Base-by-base conservation (phyloP, 768 basidiomycete species). In the Boletus pseudo-olivaceus region DNA sequence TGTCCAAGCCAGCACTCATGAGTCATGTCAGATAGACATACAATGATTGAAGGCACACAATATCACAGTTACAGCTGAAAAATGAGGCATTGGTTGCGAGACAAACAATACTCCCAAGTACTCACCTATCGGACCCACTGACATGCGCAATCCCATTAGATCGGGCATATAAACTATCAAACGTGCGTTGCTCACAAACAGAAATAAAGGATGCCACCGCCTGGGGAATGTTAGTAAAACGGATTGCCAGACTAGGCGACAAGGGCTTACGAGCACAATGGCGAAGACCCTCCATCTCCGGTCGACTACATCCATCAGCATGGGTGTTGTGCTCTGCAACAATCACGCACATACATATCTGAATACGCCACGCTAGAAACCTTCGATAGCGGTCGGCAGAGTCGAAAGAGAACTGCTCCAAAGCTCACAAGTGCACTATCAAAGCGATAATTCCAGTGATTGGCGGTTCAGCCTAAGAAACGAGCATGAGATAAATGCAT, bases 361-460 rank as follows among this genome's bases (percentile, higher is more conserved):
- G 47, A 15, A 54, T 29, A 10, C 42, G 48, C 54, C 54, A 44
- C 3, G 35, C 23, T 32, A 55, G 35, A 44, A 49, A 55, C n/a
- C 54, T 55, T 40, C 2, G 12, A 33, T 14, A 4, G 17, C 26
- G 17, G 20, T 55, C 48, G 44, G 15, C 14, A 35, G 10, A 2
- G 11, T 30, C 14, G 11, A 12, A 29, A 8, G 32, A 35, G 19
- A 49, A 34, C 4, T 11, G 10, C 19, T 12, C 19, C 0, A 34
- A 23, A 34, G 33, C 49, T 51, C 44, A 55, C 54, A 44, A 20
- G 29, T 49, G 53, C 47, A 41, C 49, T 8, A 33, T 6, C 15
- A 50, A 34, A 9, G 54, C 49, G 14, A 55, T 33, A 5, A 27
- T 12, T 12, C 38, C 54, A 29, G 43, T 55, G 14, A 51, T 9